These are phyloP conservation scores for Elsinoe batatas DNA, from an alignment of 2,329 filamentous ascomycete genomes.

Conservation along the genomic window DNA sequence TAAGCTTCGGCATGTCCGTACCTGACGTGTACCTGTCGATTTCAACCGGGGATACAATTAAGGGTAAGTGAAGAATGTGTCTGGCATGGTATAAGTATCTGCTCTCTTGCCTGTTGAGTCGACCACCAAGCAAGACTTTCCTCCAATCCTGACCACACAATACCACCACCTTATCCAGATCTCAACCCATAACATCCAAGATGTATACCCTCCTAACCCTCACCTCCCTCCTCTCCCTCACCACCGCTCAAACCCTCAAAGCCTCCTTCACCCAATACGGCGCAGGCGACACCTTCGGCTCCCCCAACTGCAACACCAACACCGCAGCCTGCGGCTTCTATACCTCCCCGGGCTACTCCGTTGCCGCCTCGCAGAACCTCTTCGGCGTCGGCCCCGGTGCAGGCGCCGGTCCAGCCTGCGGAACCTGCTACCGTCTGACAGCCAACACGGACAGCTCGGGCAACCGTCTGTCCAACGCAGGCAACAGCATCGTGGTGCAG, in stretches of 20 bases:
- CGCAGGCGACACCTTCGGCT: slow-evolving; percentile 25
- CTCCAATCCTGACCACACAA: neutral
- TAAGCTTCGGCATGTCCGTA: slow-evolving; percentile 5
- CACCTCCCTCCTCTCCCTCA: slow-evolving; percentile 3
- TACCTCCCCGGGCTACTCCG: slow-evolving; percentile 26
- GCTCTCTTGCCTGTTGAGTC: neutral
- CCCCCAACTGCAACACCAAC: slow-evolving; percentile 28
- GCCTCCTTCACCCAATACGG: slow-evolving; percentile 31
- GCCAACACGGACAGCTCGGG: slow-evolving; percentile 27
- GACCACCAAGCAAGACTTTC: neutral
- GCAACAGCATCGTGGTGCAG: slow-evolving; percentile 30
- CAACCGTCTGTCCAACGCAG: slow-evolving; percentile 22
- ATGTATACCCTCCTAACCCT: slow-evolving; percentile 2
- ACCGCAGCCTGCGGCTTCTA: slow-evolving; percentile 31
- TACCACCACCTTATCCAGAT: neutral
- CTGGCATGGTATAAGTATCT: neutral
- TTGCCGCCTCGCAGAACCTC: slow-evolving; percentile 31
- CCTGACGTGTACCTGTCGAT: slow-evolving; percentile 7
- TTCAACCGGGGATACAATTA: neutral
- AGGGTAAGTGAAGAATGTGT: no score
- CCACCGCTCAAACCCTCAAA: slow-evolving; percentile 15
- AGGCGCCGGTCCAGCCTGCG: slow-evolving; percentile 32
- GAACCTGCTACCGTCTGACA: slow-evolving; percentile 31
- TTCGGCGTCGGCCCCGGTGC: slow-evolving; percentile 30
- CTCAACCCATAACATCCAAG: neutral